Conservation (phyloP, 2,329 filamentous ascomycete genomes). For the Aureobasidium sp. region DNA sequence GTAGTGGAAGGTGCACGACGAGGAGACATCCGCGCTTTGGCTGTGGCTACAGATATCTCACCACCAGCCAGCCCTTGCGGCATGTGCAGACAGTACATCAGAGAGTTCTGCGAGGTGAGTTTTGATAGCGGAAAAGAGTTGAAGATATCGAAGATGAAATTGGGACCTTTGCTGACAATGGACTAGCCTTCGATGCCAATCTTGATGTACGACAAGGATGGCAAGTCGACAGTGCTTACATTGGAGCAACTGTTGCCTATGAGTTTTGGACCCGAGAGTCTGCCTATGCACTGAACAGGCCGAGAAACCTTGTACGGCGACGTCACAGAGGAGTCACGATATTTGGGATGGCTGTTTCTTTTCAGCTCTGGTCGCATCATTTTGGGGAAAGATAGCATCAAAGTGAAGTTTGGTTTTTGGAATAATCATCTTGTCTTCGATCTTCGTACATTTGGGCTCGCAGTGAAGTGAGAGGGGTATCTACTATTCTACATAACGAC, state of each 20-base stretch:
- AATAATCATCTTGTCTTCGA: neutral
- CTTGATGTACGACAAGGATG: conserved; percentile 86
- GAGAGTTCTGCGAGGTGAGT: conserved; percentile 39
- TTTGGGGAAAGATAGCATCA: neutral
- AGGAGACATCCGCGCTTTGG: conserved; percentile 64
- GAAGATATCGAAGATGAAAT: neutral
- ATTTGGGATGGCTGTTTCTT: neutral
- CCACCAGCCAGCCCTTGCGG: conserved; percentile 61
- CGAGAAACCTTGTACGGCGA: neutral
- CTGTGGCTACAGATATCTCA: conserved; percentile 67
- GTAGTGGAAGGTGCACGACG: conserved; percentile 45
- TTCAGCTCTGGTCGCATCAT: neutral
- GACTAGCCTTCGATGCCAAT: conserved; percentile 56
- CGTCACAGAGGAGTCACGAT: neutral
- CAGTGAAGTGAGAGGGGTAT: conserved; percentile 9
- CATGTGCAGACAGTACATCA: conserved; percentile 81
- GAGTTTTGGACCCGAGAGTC: conserved; percentile 45
- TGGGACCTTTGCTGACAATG: neutral
- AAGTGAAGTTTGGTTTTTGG: neutral
- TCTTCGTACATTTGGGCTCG: neutral
- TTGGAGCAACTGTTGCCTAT: conserved; percentile 53
- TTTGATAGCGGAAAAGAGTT: neutral
- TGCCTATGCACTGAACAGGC: conserved; percentile 18
- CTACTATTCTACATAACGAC: neutral
- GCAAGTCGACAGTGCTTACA: conserved; percentile 60